These are phyloP conservation scores for Kazachstania taianensis DNA, from an alignment of 805 yeast species.

Conservation along the genomic window DNA sequence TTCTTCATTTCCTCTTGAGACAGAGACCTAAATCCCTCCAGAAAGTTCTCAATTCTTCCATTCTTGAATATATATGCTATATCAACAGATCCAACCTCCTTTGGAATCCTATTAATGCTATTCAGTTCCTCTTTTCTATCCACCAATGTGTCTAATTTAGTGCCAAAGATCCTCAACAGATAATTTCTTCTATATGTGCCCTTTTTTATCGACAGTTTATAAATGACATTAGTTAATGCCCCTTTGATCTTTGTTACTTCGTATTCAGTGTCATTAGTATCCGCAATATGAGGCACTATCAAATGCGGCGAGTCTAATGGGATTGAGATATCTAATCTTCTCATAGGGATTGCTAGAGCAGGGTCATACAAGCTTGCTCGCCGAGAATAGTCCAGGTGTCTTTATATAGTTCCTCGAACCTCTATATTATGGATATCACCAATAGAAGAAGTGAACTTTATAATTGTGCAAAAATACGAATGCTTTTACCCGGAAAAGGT, in stretches of 20 bases:
- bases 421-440: too few relatives aligned
- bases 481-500: too few relatives aligned
- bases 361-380: too few relatives aligned
- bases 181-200: conserved; percentile 21
- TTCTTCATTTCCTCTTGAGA: conserved; percentile 58
- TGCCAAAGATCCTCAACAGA: conserved; percentile 73
- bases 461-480: too few relatives aligned
- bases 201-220: conserved; percentile 41
- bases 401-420: too few relatives aligned
- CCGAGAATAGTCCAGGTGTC: too few relatives aligned
- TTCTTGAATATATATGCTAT: conserved; percentile 76
- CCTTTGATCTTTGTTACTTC: conserved; percentile 56
- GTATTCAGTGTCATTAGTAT: not conserved
- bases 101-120: conserved; percentile 61
- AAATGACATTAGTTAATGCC: conserved; percentile 84
- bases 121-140: conserved; percentile 71
- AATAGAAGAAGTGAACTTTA: too few relatives aligned
- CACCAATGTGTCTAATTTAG: conserved; percentile 70
- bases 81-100: conserved; percentile 19
- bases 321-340: conserved; percentile 3
- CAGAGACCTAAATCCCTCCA: conserved; percentile 68
- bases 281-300: conserved; percentile 5
- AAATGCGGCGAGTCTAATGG: conserved; percentile 7
- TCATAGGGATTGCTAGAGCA: too few relatives aligned
- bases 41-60: conserved; percentile 85